Evolutionary conservation across 129 eudicot genomes (phyloP), one percentile per base, ranked within the genome.

Genomic region (Sambucus nigra): DNA sequence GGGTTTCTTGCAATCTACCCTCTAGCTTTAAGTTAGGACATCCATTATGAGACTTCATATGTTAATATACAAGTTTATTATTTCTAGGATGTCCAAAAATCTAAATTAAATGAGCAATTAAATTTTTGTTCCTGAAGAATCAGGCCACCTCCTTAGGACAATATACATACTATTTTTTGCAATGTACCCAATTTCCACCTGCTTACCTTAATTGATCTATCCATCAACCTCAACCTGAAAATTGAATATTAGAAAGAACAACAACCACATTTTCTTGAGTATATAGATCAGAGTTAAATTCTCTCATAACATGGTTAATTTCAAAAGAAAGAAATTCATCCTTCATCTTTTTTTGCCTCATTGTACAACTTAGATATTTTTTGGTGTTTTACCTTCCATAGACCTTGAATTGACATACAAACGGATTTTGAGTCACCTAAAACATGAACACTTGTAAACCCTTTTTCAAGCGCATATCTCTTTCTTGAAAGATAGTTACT

Each of bases 371-470:
- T 53, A 28, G n/a, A 60, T 57, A 91, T 79, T 59, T 82, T 77
- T 41, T 69, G 65, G 67, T 81, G 57, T 67, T 72, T 85, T 31
- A 76, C 95, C 73, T 69, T 91, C 95, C 95, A 91, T 50, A 79
- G 48, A 67, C 98, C 95, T 68, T 81, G 84, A 45, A 85, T 68
- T 94, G 85, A 95, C 95, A 79, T 85, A 72, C 94, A 81, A 46
- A 91, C 89, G 24, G 85, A 89, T 72, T 91, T 91, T 60, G 95
- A 85, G 68, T 91, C 98, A 1, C 98, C 98, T 12, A 56, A 49
- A 69, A 77, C 95, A 60, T 59, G 69, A 59, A 91, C 66, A 67
- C 79, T 76, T 45, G 95, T 85, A 69, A 79, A 91, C 21, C 95
- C 98, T 78, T 81, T 79, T 57, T 70, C 61, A 55, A 85, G 88